phyloP scores from a whole-genome alignment of 2,329 filamentous ascomycete genomes.

The Harringtonia lauricola region DNA sequence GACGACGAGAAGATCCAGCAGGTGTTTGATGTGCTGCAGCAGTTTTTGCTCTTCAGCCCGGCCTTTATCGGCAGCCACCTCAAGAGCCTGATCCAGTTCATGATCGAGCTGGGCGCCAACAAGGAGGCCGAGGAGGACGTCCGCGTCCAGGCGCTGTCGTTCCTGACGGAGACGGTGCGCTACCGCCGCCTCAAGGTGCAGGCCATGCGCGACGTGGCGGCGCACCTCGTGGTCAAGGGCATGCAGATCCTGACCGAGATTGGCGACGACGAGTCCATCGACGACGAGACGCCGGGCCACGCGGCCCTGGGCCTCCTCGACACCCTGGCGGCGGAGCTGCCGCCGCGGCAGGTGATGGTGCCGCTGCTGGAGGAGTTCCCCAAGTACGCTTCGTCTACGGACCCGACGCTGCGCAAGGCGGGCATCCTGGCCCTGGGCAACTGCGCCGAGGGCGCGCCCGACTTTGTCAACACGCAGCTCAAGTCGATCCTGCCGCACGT shows the following conservation, averaged over 20 bases:
- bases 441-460: conserved; percentile 90
- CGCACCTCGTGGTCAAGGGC: conserved; percentile 76
- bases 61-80: conserved; percentile 76
- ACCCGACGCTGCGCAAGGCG: conserved; percentile 75
- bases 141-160: conserved; percentile 80
- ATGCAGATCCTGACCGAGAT: conserved; percentile 87
- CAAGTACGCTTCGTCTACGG: conserved; percentile 61
- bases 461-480: conserved; percentile 93
- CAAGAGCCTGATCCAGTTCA: conserved; percentile 82
- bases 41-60: conserved; percentile 80
- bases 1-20: conserved; percentile 85
- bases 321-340: conserved; percentile 76
- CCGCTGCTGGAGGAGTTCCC: conserved; percentile 81
- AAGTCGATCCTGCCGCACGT: conserved; percentile 76
- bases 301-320: conserved; percentile 82
- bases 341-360: conserved; percentile 87
- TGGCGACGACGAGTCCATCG: conserved; percentile 66
- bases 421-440: conserved; percentile 87
- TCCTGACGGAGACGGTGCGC: conserved; percentile 84
- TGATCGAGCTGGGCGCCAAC: conserved; percentile 77
- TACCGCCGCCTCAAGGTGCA: conserved; percentile 96
- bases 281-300: conserved; percentile 75
- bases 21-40: conserved; percentile 95
- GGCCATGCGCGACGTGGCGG: conserved; percentile 70
- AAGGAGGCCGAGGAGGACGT: conserved; percentile 72